These are phyloP conservation scores for Microbotryomycetes sp. DNA, from an alignment of 1,284 basidiomycete genomes.

Conservation along the genomic window DNA sequence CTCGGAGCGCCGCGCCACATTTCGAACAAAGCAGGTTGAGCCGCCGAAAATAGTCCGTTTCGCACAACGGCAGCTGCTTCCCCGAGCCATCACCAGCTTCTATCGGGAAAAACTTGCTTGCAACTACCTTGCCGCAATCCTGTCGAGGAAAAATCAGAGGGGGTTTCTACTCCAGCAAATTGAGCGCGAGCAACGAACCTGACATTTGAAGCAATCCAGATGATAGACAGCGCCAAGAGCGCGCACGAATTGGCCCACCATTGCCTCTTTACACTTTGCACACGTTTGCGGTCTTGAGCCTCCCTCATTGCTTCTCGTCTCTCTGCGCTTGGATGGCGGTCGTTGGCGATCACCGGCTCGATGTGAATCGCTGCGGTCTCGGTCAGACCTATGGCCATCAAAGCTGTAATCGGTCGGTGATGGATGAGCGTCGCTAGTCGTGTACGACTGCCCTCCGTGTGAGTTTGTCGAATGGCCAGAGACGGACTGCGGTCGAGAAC, in stretches of 20 bases:
- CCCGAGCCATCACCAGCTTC: conserved; percentile 63
- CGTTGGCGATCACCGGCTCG: not conserved
- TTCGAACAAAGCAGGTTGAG: conserved; percentile 95
- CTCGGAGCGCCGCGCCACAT: conserved; percentile 85
- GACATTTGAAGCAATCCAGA: conserved; percentile 93
- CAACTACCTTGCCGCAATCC: conserved; percentile 95
- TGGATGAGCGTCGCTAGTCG: not conserved
- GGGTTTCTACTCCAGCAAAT: not conserved
- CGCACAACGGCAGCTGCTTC: conserved; percentile 86
- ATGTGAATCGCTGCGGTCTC: too few relatives aligned
- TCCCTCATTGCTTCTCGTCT: not conserved
- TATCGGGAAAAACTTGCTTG: conserved; percentile 98
- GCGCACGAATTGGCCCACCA: conserved; percentile 71
- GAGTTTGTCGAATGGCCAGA: not conserved
- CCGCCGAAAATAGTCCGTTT: conserved; percentile 93
- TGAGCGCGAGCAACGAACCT: conserved; percentile 57
- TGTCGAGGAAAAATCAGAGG: conserved; percentile 39
- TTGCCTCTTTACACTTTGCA: conserved; percentile 33
- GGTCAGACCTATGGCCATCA: too few relatives aligned
- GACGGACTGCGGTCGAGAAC: not conserved
- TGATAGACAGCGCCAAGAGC: conserved; percentile 93
- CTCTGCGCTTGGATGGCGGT: not conserved
- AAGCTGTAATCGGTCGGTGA: too few relatives aligned
- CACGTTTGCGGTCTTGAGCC: conserved; percentile 7
- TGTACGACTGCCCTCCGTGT: not conserved